These are phyloP conservation scores for Smittium mucronatum DNA, from an alignment of 371 early-diverging fungal species.

Conservation along the genomic window DNA sequence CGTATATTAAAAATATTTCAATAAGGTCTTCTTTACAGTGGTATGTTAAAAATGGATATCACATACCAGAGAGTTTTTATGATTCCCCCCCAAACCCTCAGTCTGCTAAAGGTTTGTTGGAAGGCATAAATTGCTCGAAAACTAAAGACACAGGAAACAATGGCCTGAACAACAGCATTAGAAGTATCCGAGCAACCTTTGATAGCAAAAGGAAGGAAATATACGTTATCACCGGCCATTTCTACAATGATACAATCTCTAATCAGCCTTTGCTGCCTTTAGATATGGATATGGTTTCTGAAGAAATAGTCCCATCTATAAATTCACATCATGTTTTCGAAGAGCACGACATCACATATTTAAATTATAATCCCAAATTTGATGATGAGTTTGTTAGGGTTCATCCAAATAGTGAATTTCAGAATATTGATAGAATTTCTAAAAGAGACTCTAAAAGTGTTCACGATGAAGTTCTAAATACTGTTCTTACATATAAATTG, in stretches of 20 bases:
- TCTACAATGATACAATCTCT: constrained; percentile 7
- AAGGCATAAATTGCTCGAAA: neutral
- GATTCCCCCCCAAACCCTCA: constrained; percentile 10
- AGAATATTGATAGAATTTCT: neutral
- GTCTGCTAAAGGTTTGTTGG: neutral
- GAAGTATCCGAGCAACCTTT: constrained; percentile 51
- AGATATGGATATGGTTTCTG: constrained; percentile 12
- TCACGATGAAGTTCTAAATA: constrained; percentile 1
- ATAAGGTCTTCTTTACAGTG: neutral
- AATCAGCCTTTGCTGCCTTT: constrained; percentile 16
- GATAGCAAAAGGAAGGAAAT: constrained; percentile 63
- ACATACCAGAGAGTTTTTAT: constrained; percentile 15
- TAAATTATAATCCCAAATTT: neutral
- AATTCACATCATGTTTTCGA: constrained; percentile 11
- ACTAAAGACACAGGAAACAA: neutral
- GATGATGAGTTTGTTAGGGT: neutral
- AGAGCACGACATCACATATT: neutral
- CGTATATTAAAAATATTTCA: neutral
- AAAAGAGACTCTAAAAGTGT: too few species aligned
- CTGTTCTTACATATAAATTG: constrained; percentile 10
- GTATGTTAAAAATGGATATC: constrained; percentile 9
- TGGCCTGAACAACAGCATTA: constrained; percentile 22
- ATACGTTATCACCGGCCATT: constrained; percentile 39
- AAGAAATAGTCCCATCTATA: constrained; percentile 1
- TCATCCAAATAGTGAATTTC: neutral